A percentile compares a stretch with the other conserved stretches of the same genome.
These are phyloP conservation scores for Arthrobotrys iridis DNA, from an alignment of 2,329 filamentous ascomycete species.

Conservation along the genomic window DNA sequence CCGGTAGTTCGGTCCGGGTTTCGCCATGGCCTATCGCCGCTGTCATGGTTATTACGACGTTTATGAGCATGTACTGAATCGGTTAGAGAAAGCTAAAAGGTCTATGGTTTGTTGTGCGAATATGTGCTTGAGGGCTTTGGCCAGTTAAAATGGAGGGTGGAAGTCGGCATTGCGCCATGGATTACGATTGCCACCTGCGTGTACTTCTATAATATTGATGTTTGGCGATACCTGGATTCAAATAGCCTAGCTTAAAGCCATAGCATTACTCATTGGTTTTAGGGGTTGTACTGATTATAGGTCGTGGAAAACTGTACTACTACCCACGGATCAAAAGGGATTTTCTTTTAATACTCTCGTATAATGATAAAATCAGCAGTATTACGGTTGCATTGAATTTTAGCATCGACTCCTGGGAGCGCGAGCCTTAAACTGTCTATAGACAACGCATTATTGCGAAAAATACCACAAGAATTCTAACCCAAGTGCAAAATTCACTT, in stretches of 20 bases:
- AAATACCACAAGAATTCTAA: conserved; percentile 2
- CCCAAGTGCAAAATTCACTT: conserved; percentile 23
- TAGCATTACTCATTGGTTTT: too few relatives aligned
- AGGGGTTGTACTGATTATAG: too few relatives aligned
- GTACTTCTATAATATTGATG: not conserved
- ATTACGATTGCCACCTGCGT: not conserved
- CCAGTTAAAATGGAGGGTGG: not conserved
- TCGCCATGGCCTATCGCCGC: conserved; percentile 28
- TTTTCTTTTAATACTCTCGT: too few relatives aligned
- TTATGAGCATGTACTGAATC: conserved; percentile 47
- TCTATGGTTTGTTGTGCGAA: conserved; percentile 15
- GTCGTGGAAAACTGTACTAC: too few relatives aligned
- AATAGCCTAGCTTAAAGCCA: not conserved
- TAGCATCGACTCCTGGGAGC: too few relatives aligned
- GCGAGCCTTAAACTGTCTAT: not conserved
- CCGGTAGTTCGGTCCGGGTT: conserved; percentile 22
- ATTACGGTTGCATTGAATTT: too few relatives aligned
- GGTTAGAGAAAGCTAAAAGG: not conserved
- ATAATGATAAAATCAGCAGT: too few relatives aligned
- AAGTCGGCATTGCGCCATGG: not conserved
- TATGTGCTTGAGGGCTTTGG: not conserved
- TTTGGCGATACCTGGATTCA: not conserved
- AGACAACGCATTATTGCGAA: not conserved
- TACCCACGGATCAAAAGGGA: too few relatives aligned
- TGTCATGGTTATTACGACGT: conserved; percentile 32